Evolutionary conservation across 805 yeast genomes (phyloP), one percentile per base, ranked within the genome.

Genomic region (Zygosaccharomyces siamensis): DNA sequence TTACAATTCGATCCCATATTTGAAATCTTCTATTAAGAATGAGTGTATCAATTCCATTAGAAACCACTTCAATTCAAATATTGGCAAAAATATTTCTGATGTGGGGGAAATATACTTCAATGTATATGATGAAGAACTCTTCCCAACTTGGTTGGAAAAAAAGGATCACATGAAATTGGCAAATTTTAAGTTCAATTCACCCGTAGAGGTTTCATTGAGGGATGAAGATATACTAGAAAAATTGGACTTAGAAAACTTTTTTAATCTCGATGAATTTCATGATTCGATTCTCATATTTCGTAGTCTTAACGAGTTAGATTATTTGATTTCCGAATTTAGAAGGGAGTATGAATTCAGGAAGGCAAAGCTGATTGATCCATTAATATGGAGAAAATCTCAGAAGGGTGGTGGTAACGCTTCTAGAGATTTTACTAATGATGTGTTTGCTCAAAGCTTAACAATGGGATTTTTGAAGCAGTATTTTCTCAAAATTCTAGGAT

Each of bases 241-340:
- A 3, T 67, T 71, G 10, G 57, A 60, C 55, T 46, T 64, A 26
- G 54, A 64, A 6, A 55, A 60, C 7, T 63, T 69, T 14, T 74
- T 89, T 28, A 82, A 83, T 48, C 66, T 90, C 49, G 76, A 81
- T n/a, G 85, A 89, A 5, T 72, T 92, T 26, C 86, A 81, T 64
- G 97, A 92, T 67, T 82, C 95, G 3, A 77, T 87, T 24, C 73
- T 90, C 57, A 95, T 93, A 1, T 90, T 84, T 61, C 79, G 83
- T 50, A 82, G 89, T 3, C 74, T 90, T 41, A 81, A 83, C 45
- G 84, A 83, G 59, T 68, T 75, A 14, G 81, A 78, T n/a, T 75
- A 74, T 44, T 73, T 93, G 45, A 74, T 79, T 39, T 72, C 74
- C 31, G 82, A 81, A 51, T 82, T 86, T 55, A 79, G 81, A 45